Base-by-base conservation (phyloP, 306 rosid species). In the Prunus mume region DNA sequence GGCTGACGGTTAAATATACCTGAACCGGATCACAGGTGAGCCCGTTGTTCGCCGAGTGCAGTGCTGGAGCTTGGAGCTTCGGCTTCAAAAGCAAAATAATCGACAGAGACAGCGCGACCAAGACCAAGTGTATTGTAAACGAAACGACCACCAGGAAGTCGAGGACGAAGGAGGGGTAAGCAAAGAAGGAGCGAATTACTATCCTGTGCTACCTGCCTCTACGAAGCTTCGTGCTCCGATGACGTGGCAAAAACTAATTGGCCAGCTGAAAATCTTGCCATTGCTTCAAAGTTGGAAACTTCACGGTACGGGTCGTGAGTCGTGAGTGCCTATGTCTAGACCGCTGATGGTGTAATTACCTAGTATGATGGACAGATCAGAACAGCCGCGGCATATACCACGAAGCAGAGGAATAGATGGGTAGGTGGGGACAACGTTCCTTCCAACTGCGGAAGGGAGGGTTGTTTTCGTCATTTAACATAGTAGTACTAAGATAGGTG, bases 31-130 rank as follows among this genome's bases (percentile, higher is more conserved):
- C 68, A 24, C 68, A 47, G 11, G 28, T 2, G 47, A 63, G 20
- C 12, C 10, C 10, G 43, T 38, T 3, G 18, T 56, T 41, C 12
- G 14, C 74, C 19, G 6, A n/a, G 51, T 55, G 50, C 19, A 25
- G 7, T 19, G 10, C 43, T 38, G 43, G 43, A 38, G 43, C 9
- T 38, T 12, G 5, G 9, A 9, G n/a, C 19, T 20, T 4, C 0
- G n/a, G 66, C 15, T 30, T n/a, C 19, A 1, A 50, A 14, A 7
- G 45, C 25, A 9, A 64, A 32, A 55, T 3, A 55, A 38, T 41
- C 68, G 57, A 41, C 76, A 24, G 76, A 4, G 68, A 57, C 68
- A 15, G 56, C 27, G 38, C 18, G 27, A 72, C 38, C 38, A n/a
- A 52, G 50, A 20, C 14, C 5, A 56, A 9, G 13, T 20, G 27